Evolutionary conservation across 129 eudicot species (phyloP).

Genomic region (Flaveria ramosissima): DNA sequence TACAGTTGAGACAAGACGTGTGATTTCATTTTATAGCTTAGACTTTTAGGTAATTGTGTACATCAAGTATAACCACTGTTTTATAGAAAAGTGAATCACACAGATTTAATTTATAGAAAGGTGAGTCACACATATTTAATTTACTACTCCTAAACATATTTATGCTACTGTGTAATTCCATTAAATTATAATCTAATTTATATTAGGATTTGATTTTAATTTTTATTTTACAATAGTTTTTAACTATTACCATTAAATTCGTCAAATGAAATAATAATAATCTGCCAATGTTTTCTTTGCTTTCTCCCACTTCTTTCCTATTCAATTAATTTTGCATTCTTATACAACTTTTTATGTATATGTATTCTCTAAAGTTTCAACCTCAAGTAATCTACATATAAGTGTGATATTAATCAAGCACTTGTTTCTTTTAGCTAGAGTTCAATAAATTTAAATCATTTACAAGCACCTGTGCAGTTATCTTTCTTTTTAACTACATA

Average conservation of each 20-base stretch:
- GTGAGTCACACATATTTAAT: too few relatives aligned
- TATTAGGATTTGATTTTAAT: too few relatives aligned
- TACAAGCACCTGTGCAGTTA: too few relatives aligned
- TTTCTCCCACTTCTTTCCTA: slow-evolving; percentile 30
- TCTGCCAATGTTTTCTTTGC: slow-evolving; percentile 3
- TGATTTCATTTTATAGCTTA: slow-evolving; percentile 32
- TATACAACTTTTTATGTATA: background rate
- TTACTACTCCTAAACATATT: too few relatives aligned
- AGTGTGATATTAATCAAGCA: background rate
- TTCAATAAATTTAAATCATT: background rate
- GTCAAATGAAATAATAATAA: too few relatives aligned
- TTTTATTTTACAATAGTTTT: too few relatives aligned
- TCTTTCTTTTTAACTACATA: too few relatives aligned
- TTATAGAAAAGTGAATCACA: background rate
- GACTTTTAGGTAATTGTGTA: slow-evolving; percentile 26
- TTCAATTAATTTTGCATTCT: slow-evolving; percentile 10
- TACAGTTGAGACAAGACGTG: slow-evolving; percentile 39
- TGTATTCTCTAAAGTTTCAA: background rate
- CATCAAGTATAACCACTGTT: slow-evolving; percentile 20
- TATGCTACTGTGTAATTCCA: too few relatives aligned
- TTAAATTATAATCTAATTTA: too few relatives aligned
- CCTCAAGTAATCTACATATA: slow-evolving; percentile 1
- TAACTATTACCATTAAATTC: too few relatives aligned
- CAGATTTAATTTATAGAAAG: too few relatives aligned
- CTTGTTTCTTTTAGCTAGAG: background rate